These are phyloP conservation scores for Botrytis galanthina DNA, from an alignment of 2,329 filamentous ascomycete species.

Conservation along the genomic window DNA sequence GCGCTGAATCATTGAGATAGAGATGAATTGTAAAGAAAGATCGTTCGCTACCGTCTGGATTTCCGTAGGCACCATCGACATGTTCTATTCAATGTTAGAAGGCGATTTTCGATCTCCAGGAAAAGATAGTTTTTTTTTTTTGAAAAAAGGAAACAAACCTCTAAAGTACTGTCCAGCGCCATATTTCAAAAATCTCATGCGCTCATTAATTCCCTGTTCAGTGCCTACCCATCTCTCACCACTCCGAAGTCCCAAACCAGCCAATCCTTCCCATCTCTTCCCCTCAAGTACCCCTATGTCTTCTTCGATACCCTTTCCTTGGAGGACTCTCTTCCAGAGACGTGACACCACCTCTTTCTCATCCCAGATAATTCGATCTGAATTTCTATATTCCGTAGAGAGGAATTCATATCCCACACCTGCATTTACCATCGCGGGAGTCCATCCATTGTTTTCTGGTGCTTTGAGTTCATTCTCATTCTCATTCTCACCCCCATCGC, in stretches of 20 bases:
- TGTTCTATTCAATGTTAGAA: background rate
- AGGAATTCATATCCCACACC: conserved; percentile 60
- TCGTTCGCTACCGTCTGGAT: conserved; percentile 25
- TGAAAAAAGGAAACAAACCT: conserved; percentile 32
- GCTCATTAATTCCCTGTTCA: conserved; percentile 59
- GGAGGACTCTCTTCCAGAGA: conserved; percentile 59
- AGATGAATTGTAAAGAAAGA: conserved; percentile 55
- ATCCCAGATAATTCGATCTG: conserved; percentile 78
- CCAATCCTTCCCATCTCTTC: conserved; percentile 35
- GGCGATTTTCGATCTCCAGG: too few species aligned
- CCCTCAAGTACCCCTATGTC: conserved; percentile 41
- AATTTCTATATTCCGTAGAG: conserved; percentile 59
- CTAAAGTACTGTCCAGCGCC: conserved; percentile 69
- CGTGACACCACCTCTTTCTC: conserved; percentile 57
- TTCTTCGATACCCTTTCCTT: conserved; percentile 45
- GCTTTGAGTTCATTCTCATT: background rate
- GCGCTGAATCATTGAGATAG: conserved; percentile 51
- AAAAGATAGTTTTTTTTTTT: too few species aligned
- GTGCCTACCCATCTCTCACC: conserved; percentile 28
- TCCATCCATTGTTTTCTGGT: conserved; percentile 4
- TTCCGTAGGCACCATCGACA: conserved; percentile 50
- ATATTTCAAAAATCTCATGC: conserved; percentile 75
- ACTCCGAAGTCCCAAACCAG: conserved; percentile 35
- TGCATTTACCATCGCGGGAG: conserved; percentile 35
- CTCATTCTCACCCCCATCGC: background rate